A percentile compares a stretch with the other conserved stretches of the same genome.
Evolutionary conservation across 1,139 yeast genomes (phyloP).

Genomic region (Scheffersomyces parashehatae): DNA sequence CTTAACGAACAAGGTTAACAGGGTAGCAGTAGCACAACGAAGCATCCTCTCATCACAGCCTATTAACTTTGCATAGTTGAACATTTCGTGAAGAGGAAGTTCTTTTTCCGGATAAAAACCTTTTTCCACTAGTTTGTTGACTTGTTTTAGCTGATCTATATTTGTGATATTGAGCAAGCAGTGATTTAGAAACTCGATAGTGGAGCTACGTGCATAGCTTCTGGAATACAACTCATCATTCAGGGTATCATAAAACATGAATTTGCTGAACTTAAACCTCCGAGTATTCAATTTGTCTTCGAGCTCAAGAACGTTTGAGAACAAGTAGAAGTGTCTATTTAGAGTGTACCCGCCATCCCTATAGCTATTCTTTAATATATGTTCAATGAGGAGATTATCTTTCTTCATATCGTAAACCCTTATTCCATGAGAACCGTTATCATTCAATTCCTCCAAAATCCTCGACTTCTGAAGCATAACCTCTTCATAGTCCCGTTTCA

Average conservation of each 20-base stretch:
- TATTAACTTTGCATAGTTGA: too few species aligned
- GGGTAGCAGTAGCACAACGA: too few species aligned
- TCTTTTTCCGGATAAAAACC: neutral
- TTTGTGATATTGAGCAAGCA: conserved; percentile 4
- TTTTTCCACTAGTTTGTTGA: neutral
- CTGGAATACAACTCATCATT: neutral
- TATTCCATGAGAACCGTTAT: conserved; percentile 24
- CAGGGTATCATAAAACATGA: conserved; percentile 3
- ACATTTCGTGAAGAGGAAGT: too few species aligned
- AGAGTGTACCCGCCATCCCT: conserved; percentile 4
- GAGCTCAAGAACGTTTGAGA: conserved; percentile 1
- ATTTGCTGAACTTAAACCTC: neutral
- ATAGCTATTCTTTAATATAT: conserved; percentile 7
- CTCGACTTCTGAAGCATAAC: conserved; percentile 10
- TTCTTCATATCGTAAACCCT: conserved; percentile 10
- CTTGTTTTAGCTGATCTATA: conserved; percentile 4
- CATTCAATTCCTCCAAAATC: conserved; percentile 26
- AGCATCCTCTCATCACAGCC: too few species aligned
- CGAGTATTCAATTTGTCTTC: too few species aligned
- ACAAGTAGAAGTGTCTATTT: conserved; percentile 9
- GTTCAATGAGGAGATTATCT: conserved; percentile 10
- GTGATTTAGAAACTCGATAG: conserved; percentile 3
- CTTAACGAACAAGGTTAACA: conserved; percentile 8
- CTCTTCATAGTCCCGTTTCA: conserved; percentile 10
- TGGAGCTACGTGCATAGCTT: neutral